Conservation (phyloP, 2,329 filamentous ascomycete genomes). For the Trichothecium roseum region DNA sequence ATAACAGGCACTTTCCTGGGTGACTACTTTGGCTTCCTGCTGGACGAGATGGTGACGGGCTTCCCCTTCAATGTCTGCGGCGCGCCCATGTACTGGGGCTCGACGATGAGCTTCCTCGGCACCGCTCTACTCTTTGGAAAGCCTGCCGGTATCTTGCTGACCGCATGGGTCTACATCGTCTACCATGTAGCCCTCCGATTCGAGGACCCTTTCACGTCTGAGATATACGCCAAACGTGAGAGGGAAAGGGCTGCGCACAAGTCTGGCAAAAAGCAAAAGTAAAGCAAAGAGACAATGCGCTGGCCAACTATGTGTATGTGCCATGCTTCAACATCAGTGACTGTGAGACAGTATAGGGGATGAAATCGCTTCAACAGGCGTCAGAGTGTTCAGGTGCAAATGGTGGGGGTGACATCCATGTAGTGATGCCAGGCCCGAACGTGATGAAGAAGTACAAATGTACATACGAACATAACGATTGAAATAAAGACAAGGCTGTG, state of each 20-base stretch:
- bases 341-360: not conserved
- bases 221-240: slow-evolving; percentile 84
- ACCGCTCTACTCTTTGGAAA: slow-evolving; percentile 77
- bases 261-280: slow-evolving; percentile 42
- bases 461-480: no score
- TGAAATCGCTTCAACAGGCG: slow-evolving; percentile 1
- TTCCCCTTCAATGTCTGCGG: slow-evolving; percentile 92
- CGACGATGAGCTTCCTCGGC: slow-evolving; percentile 83
- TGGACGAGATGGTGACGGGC: slow-evolving; percentile 87
- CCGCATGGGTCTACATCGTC: slow-evolving; percentile 61
- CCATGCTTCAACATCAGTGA: not conserved
- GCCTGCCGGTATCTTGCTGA: slow-evolving; percentile 74
- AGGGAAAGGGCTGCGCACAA: slow-evolving; percentile 37
- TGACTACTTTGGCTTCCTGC: slow-evolving; percentile 97
- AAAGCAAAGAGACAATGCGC: slow-evolving; percentile 9
- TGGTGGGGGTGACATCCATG: no score
- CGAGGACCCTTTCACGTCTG: slow-evolving; percentile 90
- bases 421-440: no score
- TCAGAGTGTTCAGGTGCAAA: no score
- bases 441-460: no score
- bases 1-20: slow-evolving; percentile 94
- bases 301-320: not conserved
- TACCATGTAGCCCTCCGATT: slow-evolving; percentile 75
- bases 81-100: slow-evolving; percentile 95
- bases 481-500: no score